Evolutionary conservation across 768 basidiomycete species (phyloP), one percentile per base, ranked within the genome.

Genomic region (Collybiopsis luxurians): DNA sequence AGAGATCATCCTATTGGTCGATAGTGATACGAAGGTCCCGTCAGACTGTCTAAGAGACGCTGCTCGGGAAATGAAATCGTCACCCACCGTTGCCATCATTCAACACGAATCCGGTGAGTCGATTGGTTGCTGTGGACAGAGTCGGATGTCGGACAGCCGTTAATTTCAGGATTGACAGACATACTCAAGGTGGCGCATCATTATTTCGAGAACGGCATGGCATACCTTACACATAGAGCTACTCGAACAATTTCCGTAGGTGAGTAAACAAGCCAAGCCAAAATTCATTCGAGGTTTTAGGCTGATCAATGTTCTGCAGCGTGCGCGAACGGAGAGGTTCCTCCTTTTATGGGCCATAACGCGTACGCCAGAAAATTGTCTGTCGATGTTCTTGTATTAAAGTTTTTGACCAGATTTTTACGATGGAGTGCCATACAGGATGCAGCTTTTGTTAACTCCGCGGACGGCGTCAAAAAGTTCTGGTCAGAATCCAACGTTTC

Each of bases 371-470:
- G 13, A 34, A 34, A 34, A 6, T 34, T 34, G 5, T 13, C 31
- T 6, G 31, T 34, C 31, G 31, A 34, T 13, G 31, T 13, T 6
- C 31, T 6, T 34, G 31, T 6, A 5, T 34, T 34, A 6, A 34
- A 34, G 5, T 34, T 13, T 34, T 34, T 34, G n/a, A n/a, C n/a
- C n/a, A 34, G 31, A 4, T 96, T 95, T 71, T 75, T 95, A 48
- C 84, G 92, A 19, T 95, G 93, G 93, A 82, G 84, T 2, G 93
- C 93, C 1, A 74, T 95, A 21, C 93, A 95, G 68, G 93, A 95
- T 58, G 90, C 90, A 0, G 82, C 89, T 19, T 89, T 89, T 57
- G 66, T 86, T 43, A 89, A 94, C 64, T 66, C 75, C 3, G 82
- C 71, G 3, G 89, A 90, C 65, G 82, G 80, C 1, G 65, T 81